Evolutionary conservation across 2,329 filamentous ascomycete species (phyloP).

Genomic region (Cytospora chrysosperma): DNA sequence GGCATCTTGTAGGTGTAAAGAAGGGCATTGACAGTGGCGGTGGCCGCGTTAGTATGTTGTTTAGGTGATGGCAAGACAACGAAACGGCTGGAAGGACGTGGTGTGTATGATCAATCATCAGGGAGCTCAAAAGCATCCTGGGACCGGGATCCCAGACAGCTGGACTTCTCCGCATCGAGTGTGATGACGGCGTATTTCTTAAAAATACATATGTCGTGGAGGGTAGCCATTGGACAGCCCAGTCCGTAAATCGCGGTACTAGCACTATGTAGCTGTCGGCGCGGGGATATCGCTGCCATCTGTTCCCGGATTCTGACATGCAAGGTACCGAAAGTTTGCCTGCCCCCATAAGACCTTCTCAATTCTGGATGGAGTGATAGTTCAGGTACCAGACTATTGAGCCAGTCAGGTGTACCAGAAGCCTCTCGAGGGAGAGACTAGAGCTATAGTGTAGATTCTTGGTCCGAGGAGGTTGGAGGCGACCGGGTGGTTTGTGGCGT

Average conservation of each 20-base stretch:
- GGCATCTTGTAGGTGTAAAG: neutral
- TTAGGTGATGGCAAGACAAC: neutral
- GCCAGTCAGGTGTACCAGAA: slow-evolving; percentile 3
- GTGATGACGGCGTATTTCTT: slow-evolving; percentile 2
- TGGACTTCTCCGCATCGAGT: slow-evolving; percentile 12
- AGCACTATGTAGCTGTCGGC: too few species aligned
- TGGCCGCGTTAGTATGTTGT: neutral
- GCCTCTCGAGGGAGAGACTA: neutral
- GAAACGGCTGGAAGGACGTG: too few species aligned
- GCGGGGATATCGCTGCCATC: neutral
- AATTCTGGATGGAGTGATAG: slow-evolving; percentile 2
- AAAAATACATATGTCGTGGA: slow-evolving; percentile 10
- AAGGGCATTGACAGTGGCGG: slow-evolving; percentile 11
- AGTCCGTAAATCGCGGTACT: slow-evolving; percentile 4
- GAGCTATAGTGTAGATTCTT: neutral
- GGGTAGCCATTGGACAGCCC: slow-evolving; percentile 11
- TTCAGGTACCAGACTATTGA: slow-evolving; percentile 10
- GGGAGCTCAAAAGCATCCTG: slow-evolving; percentile 2
- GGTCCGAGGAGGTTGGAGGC: neutral
- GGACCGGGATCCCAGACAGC: slow-evolving; percentile 1
- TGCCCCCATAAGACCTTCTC: neutral
- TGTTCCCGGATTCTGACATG: neutral
- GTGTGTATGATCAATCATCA: neutral
- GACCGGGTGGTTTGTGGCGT: neutral
- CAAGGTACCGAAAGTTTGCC: neutral